Evolutionary conservation across 768 basidiomycete genomes (phyloP), one percentile per base, ranked within the genome.

Genomic region (Mycena rebaudengoi): DNA sequence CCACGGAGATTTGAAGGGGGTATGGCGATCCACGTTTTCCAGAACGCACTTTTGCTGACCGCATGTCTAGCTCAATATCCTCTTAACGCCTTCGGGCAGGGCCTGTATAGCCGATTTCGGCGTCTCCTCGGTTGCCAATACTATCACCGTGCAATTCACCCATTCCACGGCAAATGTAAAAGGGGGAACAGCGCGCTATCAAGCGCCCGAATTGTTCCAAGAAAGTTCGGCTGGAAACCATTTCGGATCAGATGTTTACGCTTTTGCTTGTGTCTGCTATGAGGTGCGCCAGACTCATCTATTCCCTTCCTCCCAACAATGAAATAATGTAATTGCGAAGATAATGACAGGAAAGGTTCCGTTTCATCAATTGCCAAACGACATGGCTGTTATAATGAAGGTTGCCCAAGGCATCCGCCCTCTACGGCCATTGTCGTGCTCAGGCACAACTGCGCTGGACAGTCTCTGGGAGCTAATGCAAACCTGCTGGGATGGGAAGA

Each of bases 71-170:
- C 73, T 73, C 14, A 86, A 86, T 58, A 81, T 86, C 45, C 76
- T 86, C 21, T 75, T 86, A 18, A 80, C 80, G 6, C 72, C 67
- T 5, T 64, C 73, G 13, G 76, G 76, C 14, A 72, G 74, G 25
- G 85, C 85, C 12, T 84, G 83, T 55, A 73, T 86, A 5, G 80
- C 84, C 26, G 85, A 86, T 67, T 86, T 86, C 53, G 85, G 85
- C 16, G 72, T 86, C 7, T 75, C 79, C 1, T 74, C 70, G 3
- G 66, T 77, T 12, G 66, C 56, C 7, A 70, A 75, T 13, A 50
- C 66, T 1, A 57, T 64, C 33, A 66, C 70, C 3, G 46, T 72
- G 18, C 67, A 57, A 51, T 67, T 66, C 32, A 64, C 55, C 11
- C 23, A 69, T 26, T 66, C 64, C 21, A 72, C 67, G 26, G 57